Base-by-base conservation (phyloP, 2,329 filamentous ascomycete genomes). In the Aquanectria penicillioides region DNA sequence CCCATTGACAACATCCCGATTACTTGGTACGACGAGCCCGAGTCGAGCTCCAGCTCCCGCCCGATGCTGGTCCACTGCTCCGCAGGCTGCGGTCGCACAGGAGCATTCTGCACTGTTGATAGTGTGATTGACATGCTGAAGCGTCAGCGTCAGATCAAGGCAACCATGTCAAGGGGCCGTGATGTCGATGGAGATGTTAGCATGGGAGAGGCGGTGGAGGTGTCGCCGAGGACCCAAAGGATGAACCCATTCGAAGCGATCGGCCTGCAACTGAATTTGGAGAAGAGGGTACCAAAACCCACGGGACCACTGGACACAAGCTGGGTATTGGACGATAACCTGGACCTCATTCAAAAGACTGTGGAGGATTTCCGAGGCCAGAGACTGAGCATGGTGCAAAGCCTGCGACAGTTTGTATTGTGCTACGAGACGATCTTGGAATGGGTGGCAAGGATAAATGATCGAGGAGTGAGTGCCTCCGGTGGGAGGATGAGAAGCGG, bases 91-190 rank as follows among this genome's bases (percentile, higher is more conserved):
- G 95, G 95, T 1, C 90, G 95, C 12, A 99, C 95, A 0, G 95
- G 95, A 4, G 94, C 95, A 0, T 99, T 98, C 72, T 98, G 95
- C 74, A 97, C 95, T 0, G 93, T 98, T 13, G 95, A 98, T 74
- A 94, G 90, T 33, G 95, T 98, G 8, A 89, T 98, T 55, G 94
- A 97, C 75, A 97, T 97, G 91, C 80, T 99, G 59, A 97, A 97
- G 79, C 88, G 92, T n/a, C 93, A 97, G 75, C 85, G 81, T 26
- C 74, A 80, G 48, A 74, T 74, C 8, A 75, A 75, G 31, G 63
- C 67, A 20, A 64, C 64, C 1, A 63, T 59, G 3, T 56, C 56
- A 12, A 51, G 52, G 11, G 46, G 56, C 9, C 61, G 60, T 29
- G 71, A 74, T 38, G 20, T 61, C 3, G 81, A 84, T 20, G 82